A percentile compares a stretch with the other conserved stretches of the same genome.
These are phyloP conservation scores for Penicillium fimorum DNA, from an alignment of 495 filamentous ascomycete genomes.

Conservation along the genomic window DNA sequence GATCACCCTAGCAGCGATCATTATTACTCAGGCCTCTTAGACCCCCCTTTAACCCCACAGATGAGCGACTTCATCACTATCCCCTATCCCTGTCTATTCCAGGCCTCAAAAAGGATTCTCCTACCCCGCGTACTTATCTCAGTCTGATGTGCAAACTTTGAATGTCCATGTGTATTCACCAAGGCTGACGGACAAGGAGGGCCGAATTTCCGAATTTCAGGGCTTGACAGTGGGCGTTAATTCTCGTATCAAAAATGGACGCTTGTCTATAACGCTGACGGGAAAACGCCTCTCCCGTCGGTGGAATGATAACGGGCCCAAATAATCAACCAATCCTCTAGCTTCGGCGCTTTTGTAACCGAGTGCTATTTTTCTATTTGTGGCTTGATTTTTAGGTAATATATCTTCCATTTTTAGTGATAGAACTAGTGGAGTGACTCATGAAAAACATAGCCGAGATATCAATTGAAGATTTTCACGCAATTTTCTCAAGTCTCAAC, in stretches of 20 bases:
- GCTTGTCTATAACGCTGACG: slow-evolving; percentile 15
- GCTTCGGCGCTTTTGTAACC: slow-evolving; percentile 3
- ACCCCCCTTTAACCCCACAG: not conserved
- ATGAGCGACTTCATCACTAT: not conserved
- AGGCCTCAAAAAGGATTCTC: not conserved
- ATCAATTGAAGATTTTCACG: not conserved
- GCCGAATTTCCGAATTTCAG: not conserved
- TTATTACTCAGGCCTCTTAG: not conserved
- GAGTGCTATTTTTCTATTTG: not conserved
- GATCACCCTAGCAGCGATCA: slow-evolving; percentile 2
- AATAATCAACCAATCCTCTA: not conserved
- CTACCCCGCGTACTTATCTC: slow-evolving; percentile 7
- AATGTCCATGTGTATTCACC: not conserved
- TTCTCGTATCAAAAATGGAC: slow-evolving; percentile 7
- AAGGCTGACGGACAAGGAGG: not conserved
- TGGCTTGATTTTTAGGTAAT: slow-evolving; percentile 9
- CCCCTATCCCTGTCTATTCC: not conserved
- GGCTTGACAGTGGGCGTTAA: not conserved
- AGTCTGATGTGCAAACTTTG: not conserved
- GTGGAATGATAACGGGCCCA: slow-evolving; percentile 8
- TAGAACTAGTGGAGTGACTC: not conserved
- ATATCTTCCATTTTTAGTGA: not conserved
- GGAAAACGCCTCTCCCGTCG: slow-evolving; percentile 27
- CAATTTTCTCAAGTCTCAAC: not conserved
- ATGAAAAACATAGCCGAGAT: slow-evolving; percentile 1